Conservation (phyloP, 2,329 filamentous ascomycete genomes). For the Diaporthe sp. region DNA sequence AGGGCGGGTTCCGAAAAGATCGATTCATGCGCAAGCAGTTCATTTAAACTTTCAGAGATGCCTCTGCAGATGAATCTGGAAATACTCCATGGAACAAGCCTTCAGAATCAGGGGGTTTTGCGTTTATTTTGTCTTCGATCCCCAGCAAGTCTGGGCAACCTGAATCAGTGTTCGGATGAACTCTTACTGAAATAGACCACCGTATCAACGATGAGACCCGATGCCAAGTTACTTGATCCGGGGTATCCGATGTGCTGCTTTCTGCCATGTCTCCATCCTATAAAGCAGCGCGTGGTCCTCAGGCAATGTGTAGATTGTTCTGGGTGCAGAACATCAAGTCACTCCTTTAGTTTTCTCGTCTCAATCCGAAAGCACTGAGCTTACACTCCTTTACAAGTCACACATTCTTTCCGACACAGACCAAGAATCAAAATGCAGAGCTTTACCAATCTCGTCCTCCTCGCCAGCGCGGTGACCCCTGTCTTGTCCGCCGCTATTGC, state of each 20-base stretch:
- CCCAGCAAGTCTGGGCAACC: not conserved
- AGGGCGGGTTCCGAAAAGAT: not conserved
- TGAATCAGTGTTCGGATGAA: conserved; percentile 26
- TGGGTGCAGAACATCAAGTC: not conserved
- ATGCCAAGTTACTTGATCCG: not conserved
- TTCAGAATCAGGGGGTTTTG: conserved; percentile 12
- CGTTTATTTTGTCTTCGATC: not conserved
- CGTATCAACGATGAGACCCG: not conserved
- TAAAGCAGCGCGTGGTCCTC: not conserved
- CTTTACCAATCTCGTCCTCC: conserved; percentile 11
- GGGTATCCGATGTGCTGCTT: not conserved
- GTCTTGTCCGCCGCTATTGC: not conserved
- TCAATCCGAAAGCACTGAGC: not conserved
- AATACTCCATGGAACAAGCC: not conserved
- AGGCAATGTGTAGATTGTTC: not conserved
- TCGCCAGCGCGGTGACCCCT: conserved; percentile 7
- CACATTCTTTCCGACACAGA: not conserved
- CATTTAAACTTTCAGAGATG: not conserved
- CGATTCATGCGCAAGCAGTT: not conserved
- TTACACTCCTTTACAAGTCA: conserved; percentile 11
- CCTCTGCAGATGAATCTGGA: not conserved
- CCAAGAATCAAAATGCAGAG: conserved; percentile 7
- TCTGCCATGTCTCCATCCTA: not conserved
- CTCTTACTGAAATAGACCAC: conserved; percentile 8
- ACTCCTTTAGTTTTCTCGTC: not conserved